Percentiles rank a stretch among this genome's conserved stretches.
These are phyloP conservation scores for Colletotrichum somersetense DNA, from an alignment of 2,329 filamentous ascomycete genomes.

Conservation along the genomic window DNA sequence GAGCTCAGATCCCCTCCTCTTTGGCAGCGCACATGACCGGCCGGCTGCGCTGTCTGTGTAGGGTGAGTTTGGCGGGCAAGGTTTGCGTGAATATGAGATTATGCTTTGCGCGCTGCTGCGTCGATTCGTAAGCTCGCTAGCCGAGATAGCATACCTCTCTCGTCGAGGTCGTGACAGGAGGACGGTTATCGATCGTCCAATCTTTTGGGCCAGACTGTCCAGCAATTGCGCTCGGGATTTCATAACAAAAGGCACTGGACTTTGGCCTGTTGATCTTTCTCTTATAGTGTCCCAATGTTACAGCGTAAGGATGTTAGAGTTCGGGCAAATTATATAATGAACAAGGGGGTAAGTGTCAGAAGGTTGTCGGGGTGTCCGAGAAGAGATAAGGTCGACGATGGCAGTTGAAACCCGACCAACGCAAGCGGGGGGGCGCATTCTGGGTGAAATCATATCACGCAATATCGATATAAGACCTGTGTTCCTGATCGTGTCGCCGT, in stretches of 20 bases:
- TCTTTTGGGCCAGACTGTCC: background rate
- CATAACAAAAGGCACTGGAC: background rate
- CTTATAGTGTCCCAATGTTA: background rate
- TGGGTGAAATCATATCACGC: too few species aligned
- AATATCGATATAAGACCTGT: too few species aligned
- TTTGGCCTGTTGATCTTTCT: background rate
- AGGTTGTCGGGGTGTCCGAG: constrained; percentile 6
- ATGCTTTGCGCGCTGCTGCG: constrained; percentile 33
- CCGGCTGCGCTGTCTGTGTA: background rate
- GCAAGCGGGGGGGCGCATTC: background rate
- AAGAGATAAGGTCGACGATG: background rate
- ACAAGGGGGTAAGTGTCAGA: background rate
- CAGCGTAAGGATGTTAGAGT: constrained; percentile 15
- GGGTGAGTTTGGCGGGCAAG: background rate
- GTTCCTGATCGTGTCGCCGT: too few species aligned
- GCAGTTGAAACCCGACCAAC: background rate
- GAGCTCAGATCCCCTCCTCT: constrained; percentile 24
- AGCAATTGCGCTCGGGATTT: background rate
- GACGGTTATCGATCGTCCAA: background rate
- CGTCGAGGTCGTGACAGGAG: background rate
- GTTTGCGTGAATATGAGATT: constrained; percentile 16
- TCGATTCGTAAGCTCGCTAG: constrained; percentile 26
- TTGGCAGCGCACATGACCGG: background rate
- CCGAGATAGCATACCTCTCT: background rate
- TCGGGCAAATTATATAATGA: background rate